Conservation (phyloP, 495 filamentous ascomycete species). For the Aspergillus heteromorphus region DNA sequence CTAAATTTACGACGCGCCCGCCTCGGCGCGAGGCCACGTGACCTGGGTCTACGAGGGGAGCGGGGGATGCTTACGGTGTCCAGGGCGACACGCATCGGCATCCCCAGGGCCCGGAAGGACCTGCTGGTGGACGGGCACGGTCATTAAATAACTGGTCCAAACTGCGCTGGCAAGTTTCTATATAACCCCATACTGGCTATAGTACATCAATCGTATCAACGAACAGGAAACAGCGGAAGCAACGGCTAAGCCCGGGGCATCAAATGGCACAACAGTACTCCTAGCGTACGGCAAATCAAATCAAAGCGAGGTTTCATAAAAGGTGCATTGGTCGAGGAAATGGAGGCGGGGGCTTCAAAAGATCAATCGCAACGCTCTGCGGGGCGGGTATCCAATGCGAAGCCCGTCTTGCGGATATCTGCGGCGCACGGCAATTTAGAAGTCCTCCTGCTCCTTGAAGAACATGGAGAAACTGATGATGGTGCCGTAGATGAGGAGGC, state of each 20-base stretch:
- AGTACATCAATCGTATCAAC: slow-evolving; percentile 18
- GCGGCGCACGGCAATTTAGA: slow-evolving; percentile 30
- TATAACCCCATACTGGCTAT: slow-evolving; percentile 16
- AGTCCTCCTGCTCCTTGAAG: slow-evolving; percentile 95
- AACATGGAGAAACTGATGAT: slow-evolving; percentile 98
- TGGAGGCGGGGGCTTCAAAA: background rate
- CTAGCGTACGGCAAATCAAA: slow-evolving; percentile 5
- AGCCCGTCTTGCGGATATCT: background rate
- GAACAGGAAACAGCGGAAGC: slow-evolving; percentile 5
- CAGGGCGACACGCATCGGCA: background rate
- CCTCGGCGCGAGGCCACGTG: background rate
- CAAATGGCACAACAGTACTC: slow-evolving; percentile 9
- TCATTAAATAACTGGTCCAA: background rate
- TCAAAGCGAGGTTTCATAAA: slow-evolving; percentile 11
- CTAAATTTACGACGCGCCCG: slow-evolving; percentile 1
- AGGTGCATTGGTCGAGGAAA: background rate
- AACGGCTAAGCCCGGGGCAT: slow-evolving; percentile 1
- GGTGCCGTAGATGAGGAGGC: slow-evolving; percentile 91
- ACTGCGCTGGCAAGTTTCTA: slow-evolving; percentile 9
- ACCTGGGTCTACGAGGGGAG: background rate
- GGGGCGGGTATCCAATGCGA: background rate
- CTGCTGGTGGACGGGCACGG: background rate
- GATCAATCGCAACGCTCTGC: background rate
- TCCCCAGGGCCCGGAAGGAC: background rate
- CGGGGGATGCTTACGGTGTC: background rate